Conservation (phyloP, 805 yeast species). For the Schizosaccharomyces japonicus region DNA sequence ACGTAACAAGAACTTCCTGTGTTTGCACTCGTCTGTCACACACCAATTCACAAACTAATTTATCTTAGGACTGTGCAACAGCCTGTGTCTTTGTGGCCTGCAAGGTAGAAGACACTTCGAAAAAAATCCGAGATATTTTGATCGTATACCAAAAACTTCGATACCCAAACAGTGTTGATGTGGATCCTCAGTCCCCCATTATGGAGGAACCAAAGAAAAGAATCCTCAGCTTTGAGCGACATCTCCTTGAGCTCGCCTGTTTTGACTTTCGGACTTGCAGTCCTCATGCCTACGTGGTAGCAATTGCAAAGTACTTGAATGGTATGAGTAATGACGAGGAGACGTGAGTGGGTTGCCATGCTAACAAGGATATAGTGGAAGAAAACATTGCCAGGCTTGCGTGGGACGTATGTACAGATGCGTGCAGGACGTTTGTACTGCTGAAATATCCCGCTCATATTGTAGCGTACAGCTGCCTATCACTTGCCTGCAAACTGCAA, state of each 20-base stretch:
- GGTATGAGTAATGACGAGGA: too few relatives aligned
- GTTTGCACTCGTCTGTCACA: neutral
- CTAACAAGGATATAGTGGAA: too few relatives aligned
- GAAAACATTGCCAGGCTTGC: slow-evolving; percentile 28
- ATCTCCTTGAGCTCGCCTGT: slow-evolving; percentile 43
- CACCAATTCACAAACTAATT: neutral
- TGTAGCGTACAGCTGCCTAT: slow-evolving; percentile 38
- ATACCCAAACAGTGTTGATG: slow-evolving; percentile 10
- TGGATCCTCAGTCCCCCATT: slow-evolving; percentile 8
- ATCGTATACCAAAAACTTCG: slow-evolving; percentile 25
- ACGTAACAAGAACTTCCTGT: too few relatives aligned
- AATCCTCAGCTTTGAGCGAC: slow-evolving; percentile 37
- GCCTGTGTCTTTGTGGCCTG: slow-evolving; percentile 45
- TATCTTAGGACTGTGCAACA: slow-evolving; percentile 31
- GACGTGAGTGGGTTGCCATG: too few relatives aligned
- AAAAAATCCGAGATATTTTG: slow-evolving; percentile 41
- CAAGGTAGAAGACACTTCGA: slow-evolving; percentile 60
- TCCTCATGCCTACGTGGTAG: slow-evolving; percentile 41
- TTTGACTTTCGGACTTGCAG: slow-evolving; percentile 52
- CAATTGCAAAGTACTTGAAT: slow-evolving; percentile 24
- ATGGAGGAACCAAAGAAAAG: slow-evolving; percentile 21
- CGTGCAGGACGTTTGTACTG: slow-evolving; percentile 38
- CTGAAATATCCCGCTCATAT: slow-evolving; percentile 46
- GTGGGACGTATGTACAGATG: slow-evolving; percentile 47
- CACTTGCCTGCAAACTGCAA: slow-evolving; percentile 28